Conservation (phyloP, 805 yeast species). For the Komagataella phaffii region DNA sequence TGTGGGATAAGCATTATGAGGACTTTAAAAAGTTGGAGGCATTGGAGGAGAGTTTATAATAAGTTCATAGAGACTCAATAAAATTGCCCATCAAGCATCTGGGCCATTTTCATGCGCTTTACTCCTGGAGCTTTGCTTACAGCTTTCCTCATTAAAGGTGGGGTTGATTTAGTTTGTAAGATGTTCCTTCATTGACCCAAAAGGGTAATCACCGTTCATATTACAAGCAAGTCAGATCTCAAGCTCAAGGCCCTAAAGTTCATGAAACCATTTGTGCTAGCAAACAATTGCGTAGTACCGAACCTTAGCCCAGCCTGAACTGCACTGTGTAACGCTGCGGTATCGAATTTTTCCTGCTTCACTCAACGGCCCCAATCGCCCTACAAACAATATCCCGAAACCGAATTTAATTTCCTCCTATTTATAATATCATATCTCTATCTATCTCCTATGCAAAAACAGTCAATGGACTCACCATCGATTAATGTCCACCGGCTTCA, state of each 20-base stretch:
- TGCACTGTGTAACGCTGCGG: too few species aligned
- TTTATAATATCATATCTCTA: neutral
- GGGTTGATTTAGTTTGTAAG: neutral
- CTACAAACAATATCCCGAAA: neutral
- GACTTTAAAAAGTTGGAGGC: conserved; percentile 2
- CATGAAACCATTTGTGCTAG: neutral
- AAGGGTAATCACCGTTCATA: neutral
- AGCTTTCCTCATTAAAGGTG: too few species aligned
- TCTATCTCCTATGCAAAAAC: neutral
- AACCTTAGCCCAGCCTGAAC: too few species aligned
- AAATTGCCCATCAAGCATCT: neutral
- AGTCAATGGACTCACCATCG: neutral
- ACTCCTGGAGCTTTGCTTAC: too few species aligned
- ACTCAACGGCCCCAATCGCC: too few species aligned
- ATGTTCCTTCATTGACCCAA: neutral
- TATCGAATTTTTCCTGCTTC: too few species aligned
- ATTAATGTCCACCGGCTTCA: neutral
- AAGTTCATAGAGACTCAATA: neutral
- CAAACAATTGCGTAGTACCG: too few species aligned
- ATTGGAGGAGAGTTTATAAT: conserved; percentile 1
- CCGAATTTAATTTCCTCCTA: neutral
- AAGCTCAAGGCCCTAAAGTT: neutral
- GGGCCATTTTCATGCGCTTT: neutral
- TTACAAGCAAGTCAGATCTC: too few species aligned
- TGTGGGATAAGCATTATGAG: conserved; percentile 13